A percentile compares a stretch with the other conserved stretches of the same genome.
Conservation (phyloP, 345 rosid genomes). For the Eucalyptus erythrocorys region DNA sequence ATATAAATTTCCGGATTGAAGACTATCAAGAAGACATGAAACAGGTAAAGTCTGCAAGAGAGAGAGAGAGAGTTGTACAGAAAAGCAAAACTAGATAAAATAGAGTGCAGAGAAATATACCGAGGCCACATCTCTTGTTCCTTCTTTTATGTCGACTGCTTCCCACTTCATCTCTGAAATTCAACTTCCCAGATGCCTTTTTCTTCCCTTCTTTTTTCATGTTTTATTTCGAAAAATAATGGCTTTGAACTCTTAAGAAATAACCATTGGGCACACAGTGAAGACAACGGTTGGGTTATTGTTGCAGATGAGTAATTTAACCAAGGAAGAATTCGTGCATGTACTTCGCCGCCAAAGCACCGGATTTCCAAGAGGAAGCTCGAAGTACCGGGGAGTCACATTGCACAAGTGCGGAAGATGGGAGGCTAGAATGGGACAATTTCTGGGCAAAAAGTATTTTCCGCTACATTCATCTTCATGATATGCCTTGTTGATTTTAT, state of each 20-base stretch:
- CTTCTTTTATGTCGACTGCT: background rate
- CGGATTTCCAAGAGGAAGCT: slow-evolving; percentile 93
- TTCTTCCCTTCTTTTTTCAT: background rate
- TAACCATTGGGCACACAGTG: background rate
- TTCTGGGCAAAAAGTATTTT: slow-evolving; percentile 75
- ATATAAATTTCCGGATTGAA: slow-evolving; percentile 75
- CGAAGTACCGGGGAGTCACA: slow-evolving; percentile 94
- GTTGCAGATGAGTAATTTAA: slow-evolving; percentile 71
- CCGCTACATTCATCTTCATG: background rate
- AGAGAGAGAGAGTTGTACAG: background rate
- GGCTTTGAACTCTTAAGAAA: background rate
- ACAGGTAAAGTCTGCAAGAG: slow-evolving; percentile 33
- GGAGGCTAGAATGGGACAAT: slow-evolving; percentile 98
- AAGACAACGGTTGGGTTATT: background rate
- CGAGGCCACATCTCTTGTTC: background rate
- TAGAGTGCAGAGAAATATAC: background rate
- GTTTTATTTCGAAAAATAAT: background rate
- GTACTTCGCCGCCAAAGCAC: slow-evolving; percentile 94
- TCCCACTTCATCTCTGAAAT: background rate
- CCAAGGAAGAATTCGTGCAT: slow-evolving; percentile 94
- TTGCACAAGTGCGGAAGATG: slow-evolving; percentile 98
- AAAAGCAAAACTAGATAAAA: background rate
- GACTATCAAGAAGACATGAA: slow-evolving; percentile 86
- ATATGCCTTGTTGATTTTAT: background rate
- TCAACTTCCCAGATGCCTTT: background rate